Base-by-base conservation (phyloP, 305 asterid species). In the Fraxinus angustifolia region DNA sequence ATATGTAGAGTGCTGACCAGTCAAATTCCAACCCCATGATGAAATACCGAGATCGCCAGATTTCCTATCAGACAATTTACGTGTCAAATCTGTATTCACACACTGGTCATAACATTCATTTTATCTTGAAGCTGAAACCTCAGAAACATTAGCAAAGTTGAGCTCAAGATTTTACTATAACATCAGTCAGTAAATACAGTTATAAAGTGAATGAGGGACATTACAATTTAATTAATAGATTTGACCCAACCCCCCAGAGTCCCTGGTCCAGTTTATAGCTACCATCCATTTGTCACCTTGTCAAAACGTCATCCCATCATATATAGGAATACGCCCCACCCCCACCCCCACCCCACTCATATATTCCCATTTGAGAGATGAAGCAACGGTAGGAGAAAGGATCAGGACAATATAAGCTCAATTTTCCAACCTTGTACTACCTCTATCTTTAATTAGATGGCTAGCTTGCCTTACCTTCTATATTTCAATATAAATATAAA, bases 1-100 rank as follows among this genome's bases (percentile, higher is more conserved):
- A 87, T 96, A 96, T n/a, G 99, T 94, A 45, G 99, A 96, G 87
- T 93, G 98, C 83, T 96, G 98, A 35, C 99, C 99, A 68, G 80
- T 93, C 87, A 96, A 85, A 85, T 94, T 94, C 98, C 99, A 96
- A 28, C 98, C 99, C 99, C 99, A 96, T 33, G 99, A 94, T 73
- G 98, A 93, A 84, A 92, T 91, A 85, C 98, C 99, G 82, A 91
- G 97, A 88, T 93, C 98, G 16, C 87, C 84, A 78, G 94, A 89
- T 84, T 93, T 94, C 89, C 99, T 96, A 90, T 77, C 36, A 79
- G 40, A 87, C 77, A 80, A 8, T 62, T 83, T 60, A 40, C 38
- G 36, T 77, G 50, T 65, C 75, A 83, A n/a, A 79, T 72, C 60
- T 26, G n/a, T 45, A 21, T 14, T 6, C 14, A 17, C 67, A 56